Conservation (phyloP, 805 yeast species). For the Yarrowia keelungensis region DNA sequence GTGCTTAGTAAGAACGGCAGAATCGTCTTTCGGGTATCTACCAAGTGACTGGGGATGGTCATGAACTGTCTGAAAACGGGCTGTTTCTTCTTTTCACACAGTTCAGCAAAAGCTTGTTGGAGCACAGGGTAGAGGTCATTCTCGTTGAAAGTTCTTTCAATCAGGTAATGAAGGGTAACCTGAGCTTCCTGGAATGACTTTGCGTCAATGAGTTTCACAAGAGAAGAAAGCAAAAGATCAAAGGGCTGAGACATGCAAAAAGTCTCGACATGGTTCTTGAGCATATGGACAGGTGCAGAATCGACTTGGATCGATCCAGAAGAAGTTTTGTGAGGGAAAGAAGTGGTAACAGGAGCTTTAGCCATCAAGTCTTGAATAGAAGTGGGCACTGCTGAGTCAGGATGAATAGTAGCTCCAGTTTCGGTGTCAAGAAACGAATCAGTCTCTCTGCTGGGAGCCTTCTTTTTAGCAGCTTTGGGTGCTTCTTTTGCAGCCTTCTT, state of each 20-base stretch:
- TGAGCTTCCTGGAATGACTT: background rate
- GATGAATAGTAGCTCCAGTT: background rate
- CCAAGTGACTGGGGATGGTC: background rate
- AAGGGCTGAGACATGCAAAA: background rate
- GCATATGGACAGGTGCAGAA: background rate
- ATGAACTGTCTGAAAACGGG: background rate
- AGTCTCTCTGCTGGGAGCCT: no score
- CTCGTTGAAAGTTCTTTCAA: background rate
- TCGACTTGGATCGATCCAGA: background rate
- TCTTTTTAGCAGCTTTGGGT: no score
- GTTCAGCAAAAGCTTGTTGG: background rate
- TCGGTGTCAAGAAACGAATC: no score
- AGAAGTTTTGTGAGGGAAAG: background rate
- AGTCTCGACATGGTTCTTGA: background rate
- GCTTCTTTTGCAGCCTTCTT: background rate
- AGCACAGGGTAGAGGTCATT: background rate
- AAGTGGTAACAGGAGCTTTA: background rate
- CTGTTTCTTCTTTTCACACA: background rate
- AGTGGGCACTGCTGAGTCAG: background rate
- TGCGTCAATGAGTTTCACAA: background rate
- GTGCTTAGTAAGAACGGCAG: slow-evolving; percentile 8
- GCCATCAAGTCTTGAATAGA: background rate
- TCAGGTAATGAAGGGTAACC: background rate
- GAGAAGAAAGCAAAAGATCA: background rate
- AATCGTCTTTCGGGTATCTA: background rate